Conservation (phyloP, 2,329 filamentous ascomycete species). For the Colletotrichum sp. region DNA sequence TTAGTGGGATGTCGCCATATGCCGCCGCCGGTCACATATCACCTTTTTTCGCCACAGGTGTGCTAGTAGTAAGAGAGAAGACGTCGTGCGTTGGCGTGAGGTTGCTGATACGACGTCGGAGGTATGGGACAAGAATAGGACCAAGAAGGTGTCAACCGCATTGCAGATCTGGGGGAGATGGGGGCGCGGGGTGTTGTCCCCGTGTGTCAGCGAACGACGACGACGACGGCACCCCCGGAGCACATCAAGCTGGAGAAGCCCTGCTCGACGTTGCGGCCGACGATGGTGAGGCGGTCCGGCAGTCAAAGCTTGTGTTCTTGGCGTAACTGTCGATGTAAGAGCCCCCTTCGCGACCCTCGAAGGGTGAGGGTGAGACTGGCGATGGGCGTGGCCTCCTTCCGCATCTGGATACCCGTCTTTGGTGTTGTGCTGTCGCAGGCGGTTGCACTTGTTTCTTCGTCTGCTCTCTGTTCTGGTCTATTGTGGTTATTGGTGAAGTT, state of each 20-base stretch:
- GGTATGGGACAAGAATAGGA: neutral
- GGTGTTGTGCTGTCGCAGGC: neutral
- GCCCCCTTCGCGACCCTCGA: neutral
- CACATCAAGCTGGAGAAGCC: neutral
- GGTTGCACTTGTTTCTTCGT: neutral
- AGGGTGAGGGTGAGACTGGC: neutral
- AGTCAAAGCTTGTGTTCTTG: neutral
- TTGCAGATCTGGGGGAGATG: neutral
- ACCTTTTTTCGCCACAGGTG: neutral
- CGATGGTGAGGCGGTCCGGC: neutral
- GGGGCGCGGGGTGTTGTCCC: neutral
- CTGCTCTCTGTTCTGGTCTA: rapidly evolving
- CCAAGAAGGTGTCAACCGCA: neutral
- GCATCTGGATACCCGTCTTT: neutral
- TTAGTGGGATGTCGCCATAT: neutral
- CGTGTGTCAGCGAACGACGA: neutral
- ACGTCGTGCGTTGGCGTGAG: neutral
- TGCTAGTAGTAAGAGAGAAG: too few relatives aligned
- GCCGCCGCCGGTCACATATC: neutral
- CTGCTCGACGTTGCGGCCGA: neutral
- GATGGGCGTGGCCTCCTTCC: neutral
- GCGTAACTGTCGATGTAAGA: neutral
- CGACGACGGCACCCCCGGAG: neutral
- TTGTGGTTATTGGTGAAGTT: neutral
- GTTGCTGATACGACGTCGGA: neutral